phyloP scores from a whole-genome alignment of 2,329 filamentous ascomycete genomes.

The Cordyceps farinosa region DNA sequence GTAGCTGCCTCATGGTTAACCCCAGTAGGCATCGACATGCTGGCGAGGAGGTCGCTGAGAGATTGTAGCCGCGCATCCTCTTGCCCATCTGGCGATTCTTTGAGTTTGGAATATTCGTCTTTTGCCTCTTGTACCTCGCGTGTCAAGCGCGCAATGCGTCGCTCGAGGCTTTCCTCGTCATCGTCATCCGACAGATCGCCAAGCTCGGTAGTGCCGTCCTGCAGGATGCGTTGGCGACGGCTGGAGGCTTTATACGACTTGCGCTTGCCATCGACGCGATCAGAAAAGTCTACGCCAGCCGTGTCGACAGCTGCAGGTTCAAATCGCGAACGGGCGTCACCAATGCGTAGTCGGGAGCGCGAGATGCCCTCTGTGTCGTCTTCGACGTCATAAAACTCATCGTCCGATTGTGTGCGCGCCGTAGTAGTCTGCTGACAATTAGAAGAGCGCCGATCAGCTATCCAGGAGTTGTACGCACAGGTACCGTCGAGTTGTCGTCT shows the following conservation, averaged over 20 bases:
- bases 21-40: conserved; percentile 45
- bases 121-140: conserved; percentile 77
- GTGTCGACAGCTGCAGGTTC: conserved; percentile 72
- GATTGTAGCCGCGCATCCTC: conserved; percentile 49
- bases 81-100: conserved; percentile 41
- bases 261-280: conserved; percentile 76
- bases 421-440: conserved; percentile 46
- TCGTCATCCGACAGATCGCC: conserved; percentile 76
- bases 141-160: conserved; percentile 76
- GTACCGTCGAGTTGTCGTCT: conserved; percentile 82
- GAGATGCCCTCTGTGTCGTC: conserved; percentile 68
- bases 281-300: conserved; percentile 79
- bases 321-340: conserved; percentile 78
- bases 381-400: conserved; percentile 60
- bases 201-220: conserved; percentile 62
- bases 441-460: conserved; percentile 24
- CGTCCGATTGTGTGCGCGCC: conserved; percentile 55
- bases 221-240: conserved; percentile 59
- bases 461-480: conserved; percentile 48
- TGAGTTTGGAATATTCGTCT: conserved; percentile 55
- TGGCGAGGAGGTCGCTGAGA: conserved; percentile 69
- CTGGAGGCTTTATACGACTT: conserved; percentile 78
- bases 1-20: conserved; percentile 14
- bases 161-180: conserved; percentile 67
- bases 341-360: conserved; percentile 69